Evolutionary conservation across 306 rosid genomes (phyloP).

Genomic region (Lagenaria siceraria): DNA sequence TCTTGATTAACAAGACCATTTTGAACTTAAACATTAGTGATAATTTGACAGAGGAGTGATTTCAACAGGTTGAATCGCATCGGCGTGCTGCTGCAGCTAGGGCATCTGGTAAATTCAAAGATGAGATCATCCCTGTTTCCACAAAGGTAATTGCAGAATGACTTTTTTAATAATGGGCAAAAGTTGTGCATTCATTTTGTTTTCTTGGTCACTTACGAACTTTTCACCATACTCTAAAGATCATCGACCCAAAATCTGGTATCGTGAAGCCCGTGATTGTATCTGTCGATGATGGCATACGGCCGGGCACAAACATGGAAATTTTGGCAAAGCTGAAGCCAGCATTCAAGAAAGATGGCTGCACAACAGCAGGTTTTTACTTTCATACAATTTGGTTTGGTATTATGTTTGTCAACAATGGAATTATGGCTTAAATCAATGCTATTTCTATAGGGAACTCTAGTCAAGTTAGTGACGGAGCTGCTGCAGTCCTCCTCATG

Average conservation of each 20-base stretch:
- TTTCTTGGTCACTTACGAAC: conserved; percentile 2
- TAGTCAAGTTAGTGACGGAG: conserved; percentile 89
- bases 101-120: conserved; percentile 76
- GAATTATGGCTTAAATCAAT: not conserved
- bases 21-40: not conserved
- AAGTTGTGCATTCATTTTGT: not conserved
- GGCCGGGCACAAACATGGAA: conserved; percentile 44
- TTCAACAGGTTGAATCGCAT: conserved; percentile 69
- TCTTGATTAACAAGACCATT: not conserved
- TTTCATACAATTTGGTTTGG: not conserved
- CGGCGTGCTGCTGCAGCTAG: conserved; percentile 78
- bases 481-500: conserved; percentile 93
- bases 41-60: not conserved
- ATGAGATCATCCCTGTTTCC: conserved; percentile 72
- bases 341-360: conserved; percentile 61
- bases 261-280: conserved; percentile 47
- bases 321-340: conserved; percentile 76
- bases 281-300: conserved; percentile 74
- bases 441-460: conserved; percentile 55
- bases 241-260: conserved; percentile 81
- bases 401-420: not conserved
- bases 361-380: conserved; percentile 73
- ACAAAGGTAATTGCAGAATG: conserved; percentile 47
- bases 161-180: not conserved
- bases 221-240: conserved; percentile 23